Base-by-base conservation (phyloP, 371 early-diverging fungal genomes). In the Actinomortierella ambigua region DNA sequence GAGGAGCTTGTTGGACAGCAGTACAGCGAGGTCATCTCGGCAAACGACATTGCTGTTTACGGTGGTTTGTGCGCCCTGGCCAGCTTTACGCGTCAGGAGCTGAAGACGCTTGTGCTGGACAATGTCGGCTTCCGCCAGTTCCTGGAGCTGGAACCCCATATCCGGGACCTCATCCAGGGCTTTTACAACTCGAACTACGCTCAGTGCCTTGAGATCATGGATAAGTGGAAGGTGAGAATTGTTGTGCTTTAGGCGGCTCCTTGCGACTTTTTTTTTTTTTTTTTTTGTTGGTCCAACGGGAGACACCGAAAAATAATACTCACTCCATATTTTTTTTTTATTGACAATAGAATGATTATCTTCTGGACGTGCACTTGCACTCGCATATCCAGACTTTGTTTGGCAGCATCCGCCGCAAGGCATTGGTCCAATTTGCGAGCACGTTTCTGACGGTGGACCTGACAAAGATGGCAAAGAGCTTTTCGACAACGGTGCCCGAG, bases 11-110 rank as follows among this genome's bases (percentile, higher is more conserved):
- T 76, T 20, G 62, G 69, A 50, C 54, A 58, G 27, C 62, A 71
- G 29, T 73, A 77, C 29, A 55, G 63, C 26, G 56, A 87, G 78
- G 79, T 93, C 14, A 71, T 94, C 27, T 85, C 93, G 0, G 79
- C 92, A 11, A 90, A 91, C 59, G 95, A 95, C 69, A 79, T 95
- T 48, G 94, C 95, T 14, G 79, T 90, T 2, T 93, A 93, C 69
- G 92, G 92, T 54, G 89, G 87, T 43, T 79, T 94, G 14, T 91
- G 90, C 64, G 93, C 93, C 0, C 68, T 95, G 42, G 91, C 93
- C 7, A 85, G 93, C 2, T 92, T 88, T 62, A 87, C 88, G 56
- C 81, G 95, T 40, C 59, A 78, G 41, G 89, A 93, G 48, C 76
- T 95, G 14, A 88, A 89, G 61, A 66, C 65, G 0, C 71, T 85